Conservation (phyloP, 2,329 filamentous ascomycete genomes). For the Xylariaceae sp. region DNA sequence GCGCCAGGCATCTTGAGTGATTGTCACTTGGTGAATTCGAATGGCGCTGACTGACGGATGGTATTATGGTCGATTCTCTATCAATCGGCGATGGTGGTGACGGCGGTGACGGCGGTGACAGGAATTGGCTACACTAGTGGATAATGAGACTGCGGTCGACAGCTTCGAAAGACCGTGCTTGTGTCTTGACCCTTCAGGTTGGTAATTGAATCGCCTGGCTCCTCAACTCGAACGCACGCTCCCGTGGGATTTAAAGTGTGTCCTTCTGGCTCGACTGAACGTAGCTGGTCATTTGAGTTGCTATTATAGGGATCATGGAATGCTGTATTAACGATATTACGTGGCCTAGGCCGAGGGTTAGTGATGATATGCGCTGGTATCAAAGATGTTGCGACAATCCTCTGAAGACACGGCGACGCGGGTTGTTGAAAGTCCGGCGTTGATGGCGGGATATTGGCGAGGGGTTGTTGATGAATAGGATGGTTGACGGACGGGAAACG, state of each 20-base stretch:
- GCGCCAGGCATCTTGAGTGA: conserved; percentile 61
- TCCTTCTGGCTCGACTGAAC: conserved; percentile 48
- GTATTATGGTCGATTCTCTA: conserved; percentile 14
- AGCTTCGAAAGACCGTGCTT: conserved; percentile 24
- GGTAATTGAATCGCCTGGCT: conserved; percentile 56
- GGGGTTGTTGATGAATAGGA: conserved; percentile 27
- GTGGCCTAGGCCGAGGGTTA: conserved; percentile 32
- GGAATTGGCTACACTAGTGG: conserved; percentile 12
- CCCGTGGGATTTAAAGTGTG: conserved; percentile 68
- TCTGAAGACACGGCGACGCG: conserved; percentile 26
- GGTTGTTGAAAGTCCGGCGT: conserved; percentile 21
- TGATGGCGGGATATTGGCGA: conserved; percentile 22
- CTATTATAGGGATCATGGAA: conserved; percentile 52
- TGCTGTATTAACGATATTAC: conserved; percentile 34
- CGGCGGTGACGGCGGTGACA: conserved; percentile 12
- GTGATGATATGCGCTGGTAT: conserved; percentile 30
- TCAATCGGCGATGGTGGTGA: conserved; percentile 17
- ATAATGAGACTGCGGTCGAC: conserved; percentile 25
- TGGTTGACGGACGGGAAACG: conserved; percentile 23
- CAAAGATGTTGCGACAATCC: conserved; percentile 31
- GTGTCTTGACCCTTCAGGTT: conserved; percentile 37
- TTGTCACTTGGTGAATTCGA: conserved; percentile 26
- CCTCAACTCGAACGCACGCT: conserved; percentile 55
- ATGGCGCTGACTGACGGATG: conserved; percentile 12
- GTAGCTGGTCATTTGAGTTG: conserved; percentile 49